phyloP scores from a whole-genome alignment of 805 yeast genomes.

The Candida ficus region DNA sequence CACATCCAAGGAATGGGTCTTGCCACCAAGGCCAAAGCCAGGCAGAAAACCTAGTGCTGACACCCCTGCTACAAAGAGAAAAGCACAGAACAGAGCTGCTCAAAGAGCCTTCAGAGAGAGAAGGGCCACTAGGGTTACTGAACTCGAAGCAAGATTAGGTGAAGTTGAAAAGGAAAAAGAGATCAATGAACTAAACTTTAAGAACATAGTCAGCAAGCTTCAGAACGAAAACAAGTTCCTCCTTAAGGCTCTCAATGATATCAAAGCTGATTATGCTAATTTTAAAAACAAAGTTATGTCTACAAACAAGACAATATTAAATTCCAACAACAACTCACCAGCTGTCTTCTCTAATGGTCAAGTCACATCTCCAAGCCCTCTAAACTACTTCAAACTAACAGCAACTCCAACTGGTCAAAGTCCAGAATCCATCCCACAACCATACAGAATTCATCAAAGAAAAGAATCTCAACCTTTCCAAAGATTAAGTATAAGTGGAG shows the following conservation, averaged over 20 bases:
- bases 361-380: slow-evolving; percentile 23
- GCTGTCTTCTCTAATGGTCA: slow-evolving; percentile 23
- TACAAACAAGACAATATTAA: slow-evolving; percentile 13
- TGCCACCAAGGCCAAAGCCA: slow-evolving; percentile 77
- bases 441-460: neutral
- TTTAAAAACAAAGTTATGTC: slow-evolving; percentile 17
- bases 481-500: slow-evolving; percentile 2
- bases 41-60: slow-evolving; percentile 62
- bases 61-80: slow-evolving; percentile 78
- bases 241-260: slow-evolving; percentile 25
- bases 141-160: slow-evolving; percentile 63
- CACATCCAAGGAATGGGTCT: slow-evolving; percentile 69
- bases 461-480: slow-evolving; percentile 6
- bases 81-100: slow-evolving; percentile 92
- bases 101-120: slow-evolving; percentile 88
- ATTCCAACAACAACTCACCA: slow-evolving; percentile 16
- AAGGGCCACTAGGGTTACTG: slow-evolving; percentile 75
- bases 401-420: slow-evolving; percentile 3
- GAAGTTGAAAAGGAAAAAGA: slow-evolving; percentile 66
- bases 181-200: slow-evolving; percentile 38
- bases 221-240: slow-evolving; percentile 32
- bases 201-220: slow-evolving; percentile 18
- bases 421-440: too few species aligned
- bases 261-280: slow-evolving; percentile 22
- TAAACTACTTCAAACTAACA: slow-evolving; percentile 47